Percentiles rank a stretch among this genome's conserved stretches.
Evolutionary conservation across 352 stramenopile genomes (phyloP).

Genomic region (Halophytophthora batemanensis): DNA sequence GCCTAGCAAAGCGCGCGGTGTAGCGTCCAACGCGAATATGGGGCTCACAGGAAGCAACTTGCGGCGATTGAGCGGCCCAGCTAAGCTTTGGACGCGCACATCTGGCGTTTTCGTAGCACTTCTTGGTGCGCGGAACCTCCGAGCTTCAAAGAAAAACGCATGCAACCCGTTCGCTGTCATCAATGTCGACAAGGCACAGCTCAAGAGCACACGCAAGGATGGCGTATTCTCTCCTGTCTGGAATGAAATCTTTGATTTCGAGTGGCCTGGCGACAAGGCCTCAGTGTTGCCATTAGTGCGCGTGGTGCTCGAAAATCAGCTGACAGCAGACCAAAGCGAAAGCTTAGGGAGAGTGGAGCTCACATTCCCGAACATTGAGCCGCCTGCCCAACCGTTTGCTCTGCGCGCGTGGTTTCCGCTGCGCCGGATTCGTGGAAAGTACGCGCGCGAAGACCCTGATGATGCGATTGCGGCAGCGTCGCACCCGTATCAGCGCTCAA

Average conservation of each 20-base stretch:
- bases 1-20: conserved; percentile 7
- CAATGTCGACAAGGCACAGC: conserved; percentile 44
- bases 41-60: conserved; percentile 5
- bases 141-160: conserved; percentile 58
- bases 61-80: conserved; percentile 2
- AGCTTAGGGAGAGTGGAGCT: conserved; percentile 55
- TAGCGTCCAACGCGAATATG: neutral
- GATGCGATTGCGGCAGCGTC: conserved; percentile 2
- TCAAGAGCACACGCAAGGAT: conserved; percentile 70
- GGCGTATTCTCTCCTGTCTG: conserved; percentile 59
- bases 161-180: conserved; percentile 75
- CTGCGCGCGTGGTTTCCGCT: conserved; percentile 55
- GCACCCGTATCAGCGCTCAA: conserved; percentile 4
- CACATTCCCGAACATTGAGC: conserved; percentile 24
- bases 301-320: conserved; percentile 61
- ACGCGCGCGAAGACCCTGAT: conserved; percentile 16
- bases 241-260: conserved; percentile 82
- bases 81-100: conserved; percentile 58
- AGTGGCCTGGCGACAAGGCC: conserved; percentile 31
- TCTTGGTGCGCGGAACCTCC: conserved; percentile 47
- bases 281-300: conserved; percentile 19
- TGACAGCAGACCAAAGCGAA: conserved; percentile 66
- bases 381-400: conserved; percentile 27
- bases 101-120: conserved; percentile 45
- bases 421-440: conserved; percentile 27